These are phyloP conservation scores for Citropsis articulata DNA, from an alignment of 345 rosid genomes.

Conservation along the genomic window DNA sequence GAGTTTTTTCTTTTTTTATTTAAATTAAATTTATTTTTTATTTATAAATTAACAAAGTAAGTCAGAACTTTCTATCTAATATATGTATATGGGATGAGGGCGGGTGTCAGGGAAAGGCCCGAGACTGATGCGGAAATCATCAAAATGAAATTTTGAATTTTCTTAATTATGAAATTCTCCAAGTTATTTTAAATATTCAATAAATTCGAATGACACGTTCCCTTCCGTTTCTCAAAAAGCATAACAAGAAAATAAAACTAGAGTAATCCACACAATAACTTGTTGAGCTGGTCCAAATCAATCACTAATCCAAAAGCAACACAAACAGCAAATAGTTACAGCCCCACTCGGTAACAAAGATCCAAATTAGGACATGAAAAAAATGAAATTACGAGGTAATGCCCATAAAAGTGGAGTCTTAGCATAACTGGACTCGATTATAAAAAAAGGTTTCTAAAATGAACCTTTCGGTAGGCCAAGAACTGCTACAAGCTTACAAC, in stretches of 20 bases:
- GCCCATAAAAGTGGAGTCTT: constrained; percentile 8
- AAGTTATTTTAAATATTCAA: background rate
- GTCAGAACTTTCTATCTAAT: too few species aligned
- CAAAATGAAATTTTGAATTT: background rate
- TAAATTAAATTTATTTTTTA: too few species aligned
- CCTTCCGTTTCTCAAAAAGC: background rate
- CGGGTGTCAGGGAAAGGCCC: too few species aligned
- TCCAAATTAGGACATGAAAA: background rate
- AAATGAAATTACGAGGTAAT: background rate
- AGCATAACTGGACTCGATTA: constrained; percentile 71
- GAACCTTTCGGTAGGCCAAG: constrained; percentile 64
- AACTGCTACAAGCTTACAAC: constrained; percentile 44
- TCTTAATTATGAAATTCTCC: background rate
- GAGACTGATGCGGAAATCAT: too few species aligned
- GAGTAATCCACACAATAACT: background rate
- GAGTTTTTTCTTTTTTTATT: too few species aligned
- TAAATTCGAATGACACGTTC: background rate
- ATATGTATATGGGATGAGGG: too few species aligned
- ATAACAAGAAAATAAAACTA: background rate
- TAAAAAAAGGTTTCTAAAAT: constrained; percentile 53
- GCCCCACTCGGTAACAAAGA: background rate
- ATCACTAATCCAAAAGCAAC: too few species aligned
- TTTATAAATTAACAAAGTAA: too few species aligned
- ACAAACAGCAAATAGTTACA: background rate
- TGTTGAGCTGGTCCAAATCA: background rate